Conservation (phyloP, 768 basidiomycete genomes). For the Trametes villosa region DNA sequence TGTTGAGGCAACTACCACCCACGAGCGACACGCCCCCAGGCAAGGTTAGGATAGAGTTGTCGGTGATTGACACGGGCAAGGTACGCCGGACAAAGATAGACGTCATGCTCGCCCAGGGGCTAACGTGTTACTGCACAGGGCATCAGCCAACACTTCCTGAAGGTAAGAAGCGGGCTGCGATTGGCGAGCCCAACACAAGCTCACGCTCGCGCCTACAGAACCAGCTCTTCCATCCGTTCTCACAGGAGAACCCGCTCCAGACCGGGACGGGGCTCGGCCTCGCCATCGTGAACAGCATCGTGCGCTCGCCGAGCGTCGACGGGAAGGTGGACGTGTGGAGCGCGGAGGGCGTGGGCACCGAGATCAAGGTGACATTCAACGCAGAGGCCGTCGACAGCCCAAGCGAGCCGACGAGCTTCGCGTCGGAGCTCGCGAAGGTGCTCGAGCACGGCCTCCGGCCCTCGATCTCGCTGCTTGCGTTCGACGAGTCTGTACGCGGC, state of each 20-base stretch:
- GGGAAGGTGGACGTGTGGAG: slow-evolving; percentile 96
- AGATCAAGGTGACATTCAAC: slow-evolving; percentile 84
- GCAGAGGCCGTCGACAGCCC: slow-evolving; percentile 61
- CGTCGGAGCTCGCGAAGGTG: slow-evolving; percentile 31
- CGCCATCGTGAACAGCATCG: slow-evolving; percentile 93
- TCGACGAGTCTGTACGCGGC: slow-evolving; percentile 67
- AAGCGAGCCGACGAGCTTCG: slow-evolving; percentile 26
- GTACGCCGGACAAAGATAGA: slow-evolving; percentile 37
- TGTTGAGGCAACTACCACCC: slow-evolving; percentile 73
- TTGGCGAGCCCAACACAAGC: background rate
- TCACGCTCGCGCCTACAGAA: slow-evolving; percentile 52
- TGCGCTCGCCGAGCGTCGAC: slow-evolving; percentile 80
- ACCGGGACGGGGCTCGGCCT: slow-evolving; percentile 93
- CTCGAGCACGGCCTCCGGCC: slow-evolving; percentile 42
- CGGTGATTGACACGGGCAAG: slow-evolving; percentile 91
- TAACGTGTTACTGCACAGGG: slow-evolving; percentile 49
- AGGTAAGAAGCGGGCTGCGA: slow-evolving; percentile 51
- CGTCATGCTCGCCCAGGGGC: background rate
- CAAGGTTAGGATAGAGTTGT: slow-evolving; percentile 77
- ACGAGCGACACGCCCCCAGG: slow-evolving; percentile 55
- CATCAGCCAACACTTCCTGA: slow-evolving; percentile 90
- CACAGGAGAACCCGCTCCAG: slow-evolving; percentile 93
- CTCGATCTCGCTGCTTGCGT: slow-evolving; percentile 72
- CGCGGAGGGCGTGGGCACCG: slow-evolving; percentile 87
- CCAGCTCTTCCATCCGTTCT: slow-evolving; percentile 95